Percentiles rank a stretch among this genome's conserved stretches.
These are phyloP conservation scores for Macrolepiota albuminosa DNA, from an alignment of 768 basidiomycete species.

Conservation along the genomic window DNA sequence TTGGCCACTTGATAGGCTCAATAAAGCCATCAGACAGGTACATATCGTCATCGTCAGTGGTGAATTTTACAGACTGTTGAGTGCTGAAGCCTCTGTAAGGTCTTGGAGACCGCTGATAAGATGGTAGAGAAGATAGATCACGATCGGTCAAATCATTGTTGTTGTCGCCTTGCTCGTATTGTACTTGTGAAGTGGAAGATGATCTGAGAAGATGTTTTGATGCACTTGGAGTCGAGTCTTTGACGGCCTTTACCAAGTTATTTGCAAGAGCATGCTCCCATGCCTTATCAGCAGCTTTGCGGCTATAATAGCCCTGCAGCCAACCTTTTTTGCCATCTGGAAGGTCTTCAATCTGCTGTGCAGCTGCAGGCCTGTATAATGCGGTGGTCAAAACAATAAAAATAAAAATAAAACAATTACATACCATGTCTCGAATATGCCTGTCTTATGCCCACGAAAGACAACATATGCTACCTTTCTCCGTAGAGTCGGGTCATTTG, in stretches of 20 bases:
- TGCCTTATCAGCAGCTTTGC: background rate
- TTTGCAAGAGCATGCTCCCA: background rate
- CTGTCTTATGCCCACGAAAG: background rate
- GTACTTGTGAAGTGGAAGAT: background rate
- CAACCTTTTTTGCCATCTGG: background rate
- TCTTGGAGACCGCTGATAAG: background rate
- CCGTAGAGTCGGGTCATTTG: background rate
- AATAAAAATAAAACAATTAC: background rate
- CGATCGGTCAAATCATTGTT: background rate
- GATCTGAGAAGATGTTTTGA: no score
- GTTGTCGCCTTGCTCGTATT: background rate
- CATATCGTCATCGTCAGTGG: background rate
- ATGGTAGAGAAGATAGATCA: background rate
- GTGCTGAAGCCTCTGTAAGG: background rate
- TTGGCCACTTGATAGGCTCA: background rate
- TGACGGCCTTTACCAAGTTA: background rate
- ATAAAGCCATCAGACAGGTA: background rate
- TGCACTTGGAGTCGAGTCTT: background rate
- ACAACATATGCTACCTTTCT: background rate
- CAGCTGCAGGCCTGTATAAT: background rate
- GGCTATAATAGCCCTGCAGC: background rate
- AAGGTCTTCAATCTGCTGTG: background rate
- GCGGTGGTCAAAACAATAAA: no score
- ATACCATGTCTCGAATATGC: background rate
- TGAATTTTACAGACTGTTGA: no score